Conservation (phyloP, 1,139 yeast species). For the Candida sp. region DNA sequence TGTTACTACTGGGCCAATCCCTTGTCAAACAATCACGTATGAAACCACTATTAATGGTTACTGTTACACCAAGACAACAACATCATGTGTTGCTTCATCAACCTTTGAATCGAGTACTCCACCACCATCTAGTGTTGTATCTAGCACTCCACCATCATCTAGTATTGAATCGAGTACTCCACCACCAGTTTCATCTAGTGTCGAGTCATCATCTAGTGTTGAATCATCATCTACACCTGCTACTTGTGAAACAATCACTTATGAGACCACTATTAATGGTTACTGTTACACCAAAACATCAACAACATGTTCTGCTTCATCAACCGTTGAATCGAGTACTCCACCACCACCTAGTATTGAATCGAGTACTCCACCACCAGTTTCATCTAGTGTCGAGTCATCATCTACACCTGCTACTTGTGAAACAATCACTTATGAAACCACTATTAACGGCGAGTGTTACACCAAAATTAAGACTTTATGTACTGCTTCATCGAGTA, state of each 20-base stretch:
- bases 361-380: neutral
- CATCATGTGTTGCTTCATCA: too few relatives aligned
- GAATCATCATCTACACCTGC: neutral
- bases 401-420: neutral
- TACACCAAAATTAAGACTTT: neutral
- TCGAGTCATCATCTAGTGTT: too few relatives aligned
- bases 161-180: too few relatives aligned
- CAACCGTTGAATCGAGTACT: too few relatives aligned
- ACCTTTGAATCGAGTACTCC: too few relatives aligned
- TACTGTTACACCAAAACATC: neutral
- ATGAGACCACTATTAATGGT: neutral
- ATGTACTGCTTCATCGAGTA: constrained; percentile 1
- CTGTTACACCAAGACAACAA: too few relatives aligned
- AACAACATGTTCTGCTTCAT: neutral
- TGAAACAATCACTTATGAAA: neutral
- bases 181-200: too few relatives aligned
- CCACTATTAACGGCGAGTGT: neutral
- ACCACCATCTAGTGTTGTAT: too few relatives aligned
- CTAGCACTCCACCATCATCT: too few relatives aligned
- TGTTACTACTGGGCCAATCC: neutral
- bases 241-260: neutral
- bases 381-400: neutral
- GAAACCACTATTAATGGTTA: neutral
- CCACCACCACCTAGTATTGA: neutral
- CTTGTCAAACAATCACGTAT: neutral